These are phyloP conservation scores for Senna tora DNA, from an alignment of 306 rosid species.

Conservation along the genomic window DNA sequence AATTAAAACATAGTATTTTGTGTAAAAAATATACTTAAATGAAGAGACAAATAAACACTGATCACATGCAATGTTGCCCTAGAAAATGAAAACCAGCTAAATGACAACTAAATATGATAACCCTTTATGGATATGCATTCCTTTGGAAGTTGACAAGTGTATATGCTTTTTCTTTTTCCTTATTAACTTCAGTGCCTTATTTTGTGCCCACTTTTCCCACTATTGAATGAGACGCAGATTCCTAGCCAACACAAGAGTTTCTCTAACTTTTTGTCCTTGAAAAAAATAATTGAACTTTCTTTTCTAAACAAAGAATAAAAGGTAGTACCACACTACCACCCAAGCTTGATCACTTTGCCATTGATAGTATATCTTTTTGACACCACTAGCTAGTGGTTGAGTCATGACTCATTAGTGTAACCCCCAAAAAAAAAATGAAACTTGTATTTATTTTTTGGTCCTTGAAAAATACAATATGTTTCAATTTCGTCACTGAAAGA, in stretches of 20 bases:
- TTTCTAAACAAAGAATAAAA: slow-evolving; percentile 23
- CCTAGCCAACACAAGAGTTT: not conserved
- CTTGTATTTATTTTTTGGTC: not conserved
- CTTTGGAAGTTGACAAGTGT: not conserved
- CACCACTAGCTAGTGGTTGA: not conserved
- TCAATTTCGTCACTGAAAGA: too few species aligned
- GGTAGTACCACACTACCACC: not conserved
- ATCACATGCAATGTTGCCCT: not conserved
- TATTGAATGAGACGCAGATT: slow-evolving; percentile 4
- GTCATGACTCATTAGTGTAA: too few species aligned
- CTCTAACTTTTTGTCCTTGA: not conserved
- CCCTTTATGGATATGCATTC: slow-evolving; percentile 21
- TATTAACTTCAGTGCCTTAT: slow-evolving; percentile 9
- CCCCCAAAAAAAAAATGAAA: not conserved
- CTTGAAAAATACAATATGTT: too few species aligned
- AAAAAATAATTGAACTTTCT: not conserved
- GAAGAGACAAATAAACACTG: not conserved
- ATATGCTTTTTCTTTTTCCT: not conserved
- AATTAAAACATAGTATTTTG: too few species aligned
- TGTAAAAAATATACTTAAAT: too few species aligned
- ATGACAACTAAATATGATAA: slow-evolving; percentile 8
- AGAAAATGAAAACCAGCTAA: not conserved
- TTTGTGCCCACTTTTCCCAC: slow-evolving; percentile 13
- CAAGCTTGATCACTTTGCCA: slow-evolving; percentile 32
- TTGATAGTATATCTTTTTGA: slow-evolving; percentile 19